Percentiles rank a stretch among this genome's conserved stretches.
phyloP scores from a whole-genome alignment of 441 rosid species.

The Manihot esculenta region DNA sequence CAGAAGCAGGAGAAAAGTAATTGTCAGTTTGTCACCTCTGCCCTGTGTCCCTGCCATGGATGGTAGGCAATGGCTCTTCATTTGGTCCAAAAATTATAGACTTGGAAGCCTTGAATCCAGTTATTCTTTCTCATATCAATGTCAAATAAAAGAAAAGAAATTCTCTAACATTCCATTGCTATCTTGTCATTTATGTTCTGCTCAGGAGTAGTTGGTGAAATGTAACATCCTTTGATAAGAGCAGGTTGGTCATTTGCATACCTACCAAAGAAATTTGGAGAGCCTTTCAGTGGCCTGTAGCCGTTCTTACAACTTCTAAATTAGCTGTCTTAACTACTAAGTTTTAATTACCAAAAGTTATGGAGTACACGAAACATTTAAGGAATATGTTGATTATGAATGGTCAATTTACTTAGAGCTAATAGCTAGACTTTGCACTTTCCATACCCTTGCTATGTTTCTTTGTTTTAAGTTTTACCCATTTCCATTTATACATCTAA shows the following conservation, averaged over 20 bases:
- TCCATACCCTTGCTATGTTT: no score
- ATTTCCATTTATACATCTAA: background rate
- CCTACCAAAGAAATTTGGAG: constrained; percentile 12
- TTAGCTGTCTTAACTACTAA: constrained; percentile 19
- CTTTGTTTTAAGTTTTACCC: background rate
- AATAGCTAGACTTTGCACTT: no score
- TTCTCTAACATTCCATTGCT: background rate
- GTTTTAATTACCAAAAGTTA: constrained; percentile 26
- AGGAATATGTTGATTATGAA: background rate
- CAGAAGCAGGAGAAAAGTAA: background rate
- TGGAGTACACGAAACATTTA: background rate
- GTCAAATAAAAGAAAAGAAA: background rate
- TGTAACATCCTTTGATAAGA: constrained; percentile 5
- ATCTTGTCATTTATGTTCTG: constrained; percentile 3
- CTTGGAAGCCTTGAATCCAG: background rate
- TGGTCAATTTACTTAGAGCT: background rate
- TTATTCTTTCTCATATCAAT: background rate
- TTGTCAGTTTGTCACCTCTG: background rate
- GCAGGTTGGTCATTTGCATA: constrained; percentile 9
- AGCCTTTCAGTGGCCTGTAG: background rate
- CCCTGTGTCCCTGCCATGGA: background rate
- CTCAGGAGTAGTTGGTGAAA: constrained; percentile 28
- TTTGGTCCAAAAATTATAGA: constrained; percentile 4
- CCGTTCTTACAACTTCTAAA: background rate
- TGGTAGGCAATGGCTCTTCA: background rate